Conservation (phyloP, 1,139 yeast species). For the Taphrina sp. region DNA sequence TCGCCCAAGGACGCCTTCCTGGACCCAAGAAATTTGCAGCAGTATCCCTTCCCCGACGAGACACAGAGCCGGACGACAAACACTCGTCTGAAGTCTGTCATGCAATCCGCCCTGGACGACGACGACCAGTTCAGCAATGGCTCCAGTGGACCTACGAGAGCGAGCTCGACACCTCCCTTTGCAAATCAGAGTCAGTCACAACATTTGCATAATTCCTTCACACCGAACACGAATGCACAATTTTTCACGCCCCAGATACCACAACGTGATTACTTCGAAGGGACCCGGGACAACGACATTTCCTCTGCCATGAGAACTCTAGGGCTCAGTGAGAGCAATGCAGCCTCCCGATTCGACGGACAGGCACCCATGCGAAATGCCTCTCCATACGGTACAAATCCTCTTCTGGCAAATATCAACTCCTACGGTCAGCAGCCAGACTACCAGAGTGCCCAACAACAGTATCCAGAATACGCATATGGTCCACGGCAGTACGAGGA, state of each 20-base stretch:
- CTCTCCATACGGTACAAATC: conserved; percentile 14
- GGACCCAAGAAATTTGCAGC: conserved; percentile 18
- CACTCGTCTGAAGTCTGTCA: conserved; percentile 25
- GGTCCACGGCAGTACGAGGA: conserved; percentile 17
- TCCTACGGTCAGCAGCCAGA: conserved; percentile 7
- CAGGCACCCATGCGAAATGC: neutral
- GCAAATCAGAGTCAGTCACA: neutral
- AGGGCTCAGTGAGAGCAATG: neutral
- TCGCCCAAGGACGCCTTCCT: conserved; percentile 25
- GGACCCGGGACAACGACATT: conserved; percentile 13
- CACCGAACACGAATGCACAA: conserved; percentile 22
- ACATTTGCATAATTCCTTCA: neutral
- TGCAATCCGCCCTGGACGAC: conserved; percentile 20
- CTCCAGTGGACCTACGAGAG: conserved; percentile 21
- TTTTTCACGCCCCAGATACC: conserved; percentile 28
- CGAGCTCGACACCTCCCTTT: conserved; percentile 28
- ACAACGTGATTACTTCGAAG: conserved; percentile 22
- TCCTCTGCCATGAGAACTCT: conserved; percentile 14
- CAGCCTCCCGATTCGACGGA: conserved; percentile 2
- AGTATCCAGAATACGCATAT: conserved; percentile 12
- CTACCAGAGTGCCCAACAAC: conserved; percentile 13
- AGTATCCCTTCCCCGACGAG: conserved; percentile 13
- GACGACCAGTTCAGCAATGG: conserved; percentile 14
- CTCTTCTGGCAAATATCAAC: neutral
- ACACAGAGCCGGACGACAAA: conserved; percentile 8